phyloP scores from a whole-genome alignment of 192 early-diverging fungal genomes.

The Backusella liffmaniae region DNA sequence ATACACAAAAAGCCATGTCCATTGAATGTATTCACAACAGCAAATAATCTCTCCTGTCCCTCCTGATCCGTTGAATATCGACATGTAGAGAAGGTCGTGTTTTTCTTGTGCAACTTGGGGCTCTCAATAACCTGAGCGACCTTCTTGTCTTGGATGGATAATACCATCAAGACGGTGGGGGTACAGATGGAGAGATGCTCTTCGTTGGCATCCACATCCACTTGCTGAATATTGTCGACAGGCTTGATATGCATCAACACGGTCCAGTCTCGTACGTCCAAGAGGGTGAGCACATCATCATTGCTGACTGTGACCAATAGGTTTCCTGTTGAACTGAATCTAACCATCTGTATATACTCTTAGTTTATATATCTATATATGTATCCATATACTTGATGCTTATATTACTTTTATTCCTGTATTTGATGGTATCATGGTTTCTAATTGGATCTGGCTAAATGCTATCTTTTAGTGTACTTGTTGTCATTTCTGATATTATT shows the following conservation, averaged over 20 bases:
- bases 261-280: background rate
- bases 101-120: slow-evolving; percentile 4
- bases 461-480: background rate
- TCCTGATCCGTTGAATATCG: background rate
- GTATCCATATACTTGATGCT: background rate
- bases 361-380: too few species aligned
- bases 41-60: slow-evolving; percentile 6
- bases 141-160: background rate
- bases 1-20: slow-evolving; percentile 18
- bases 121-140: slow-evolving; percentile 18
- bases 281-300: background rate
- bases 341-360: background rate
- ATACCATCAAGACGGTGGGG: background rate
- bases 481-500: background rate
- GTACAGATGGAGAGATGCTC: slow-evolving; percentile 7
- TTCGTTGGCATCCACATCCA: background rate
- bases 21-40: slow-evolving; percentile 6
- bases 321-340: background rate
- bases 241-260: background rate
- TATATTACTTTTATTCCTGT: background rate
- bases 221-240: background rate
- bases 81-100: background rate
- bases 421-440: background rate
- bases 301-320: background rate
- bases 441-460: background rate